Percentiles rank a stretch among this genome's conserved stretches.
Evolutionary conservation across 1,139 yeast species (phyloP).

Genomic region (Magnusiomyces tetraspermus): DNA sequence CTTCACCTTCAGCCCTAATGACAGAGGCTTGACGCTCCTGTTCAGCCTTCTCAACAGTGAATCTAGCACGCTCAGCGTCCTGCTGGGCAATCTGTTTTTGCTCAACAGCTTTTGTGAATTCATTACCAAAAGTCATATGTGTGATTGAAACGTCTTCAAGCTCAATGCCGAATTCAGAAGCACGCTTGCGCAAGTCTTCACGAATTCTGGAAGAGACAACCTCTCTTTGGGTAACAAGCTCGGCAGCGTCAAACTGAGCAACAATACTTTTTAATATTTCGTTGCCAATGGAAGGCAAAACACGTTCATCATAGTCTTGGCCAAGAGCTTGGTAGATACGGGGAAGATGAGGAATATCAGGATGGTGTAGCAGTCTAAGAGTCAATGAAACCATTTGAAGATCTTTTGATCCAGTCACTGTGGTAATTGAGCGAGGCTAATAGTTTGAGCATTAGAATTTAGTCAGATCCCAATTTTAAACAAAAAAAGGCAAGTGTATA

Average conservation of each 20-base stretch:
- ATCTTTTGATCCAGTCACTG: conserved; percentile 96
- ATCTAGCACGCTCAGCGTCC: conserved; percentile 96
- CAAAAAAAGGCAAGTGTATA: not conserved
- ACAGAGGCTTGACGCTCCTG: conserved; percentile 94
- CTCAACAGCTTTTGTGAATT: conserved; percentile 97
- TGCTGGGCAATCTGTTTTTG: conserved; percentile 99
- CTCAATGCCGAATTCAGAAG: conserved; percentile 78
- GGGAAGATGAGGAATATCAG: conserved; percentile 77
- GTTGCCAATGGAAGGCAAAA: conserved; percentile 92
- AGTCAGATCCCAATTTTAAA: not conserved
- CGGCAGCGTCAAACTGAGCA: conserved; percentile 98
- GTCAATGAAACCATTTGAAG: conserved; percentile 92
- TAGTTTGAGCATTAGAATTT: too few relatives aligned
- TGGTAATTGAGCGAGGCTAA: conserved; percentile 78
- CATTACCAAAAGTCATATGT: conserved; percentile 94
- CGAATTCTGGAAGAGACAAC: conserved; percentile 85
- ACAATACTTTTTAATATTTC: conserved; percentile 92
- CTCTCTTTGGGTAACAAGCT: conserved; percentile 93
- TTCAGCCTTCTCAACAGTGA: conserved; percentile 90
- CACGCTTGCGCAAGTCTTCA: conserved; percentile 75
- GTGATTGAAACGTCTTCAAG: conserved; percentile 97
- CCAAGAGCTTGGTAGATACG: conserved; percentile 84
- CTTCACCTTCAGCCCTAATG: conserved; percentile 98
- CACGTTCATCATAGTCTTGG: conserved; percentile 92
- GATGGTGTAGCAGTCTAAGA: conserved; percentile 86